These are phyloP conservation scores for Candida tammaniensis DNA, from an alignment of 805 yeast genomes.

Conservation along the genomic window DNA sequence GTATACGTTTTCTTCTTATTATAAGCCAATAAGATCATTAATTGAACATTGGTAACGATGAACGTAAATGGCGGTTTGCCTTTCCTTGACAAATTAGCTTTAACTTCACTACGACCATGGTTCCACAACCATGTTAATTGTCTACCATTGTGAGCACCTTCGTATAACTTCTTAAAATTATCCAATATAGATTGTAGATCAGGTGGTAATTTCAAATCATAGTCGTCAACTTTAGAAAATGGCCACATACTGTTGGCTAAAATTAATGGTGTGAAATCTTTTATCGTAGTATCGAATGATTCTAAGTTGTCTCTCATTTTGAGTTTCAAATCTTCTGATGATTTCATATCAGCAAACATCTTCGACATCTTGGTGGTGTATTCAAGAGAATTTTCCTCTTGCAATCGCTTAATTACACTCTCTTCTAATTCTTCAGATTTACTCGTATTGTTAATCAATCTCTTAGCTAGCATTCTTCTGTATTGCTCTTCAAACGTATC, in stretches of 20 bases:
- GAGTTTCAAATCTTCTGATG: constrained; percentile 73
- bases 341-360: constrained; percentile 92
- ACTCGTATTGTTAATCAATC: constrained; percentile 84
- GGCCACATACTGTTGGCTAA: constrained; percentile 93
- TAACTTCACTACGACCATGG: constrained; percentile 86
- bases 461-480: constrained; percentile 81
- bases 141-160: constrained; percentile 78
- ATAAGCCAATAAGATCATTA: constrained; percentile 81
- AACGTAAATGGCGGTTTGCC: constrained; percentile 80
- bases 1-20: constrained; percentile 65
- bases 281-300: constrained; percentile 26
- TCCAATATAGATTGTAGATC: constrained; percentile 64
- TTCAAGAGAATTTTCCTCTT: constrained; percentile 86
- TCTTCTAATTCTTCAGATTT: constrained; percentile 86
- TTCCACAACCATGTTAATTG: constrained; percentile 96
- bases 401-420: constrained; percentile 76
- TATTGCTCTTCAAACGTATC: constrained; percentile 94
- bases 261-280: constrained; percentile 67
- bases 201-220: constrained; percentile 56
- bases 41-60: constrained; percentile 80
- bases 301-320: constrained; percentile 47
- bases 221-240: constrained; percentile 43
- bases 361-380: constrained; percentile 91
- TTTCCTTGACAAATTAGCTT: constrained; percentile 77
- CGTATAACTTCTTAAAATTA: constrained; percentile 66